These are phyloP conservation scores for Xylaria sp. DNA, from an alignment of 495 filamentous ascomycete species.

Conservation along the genomic window DNA sequence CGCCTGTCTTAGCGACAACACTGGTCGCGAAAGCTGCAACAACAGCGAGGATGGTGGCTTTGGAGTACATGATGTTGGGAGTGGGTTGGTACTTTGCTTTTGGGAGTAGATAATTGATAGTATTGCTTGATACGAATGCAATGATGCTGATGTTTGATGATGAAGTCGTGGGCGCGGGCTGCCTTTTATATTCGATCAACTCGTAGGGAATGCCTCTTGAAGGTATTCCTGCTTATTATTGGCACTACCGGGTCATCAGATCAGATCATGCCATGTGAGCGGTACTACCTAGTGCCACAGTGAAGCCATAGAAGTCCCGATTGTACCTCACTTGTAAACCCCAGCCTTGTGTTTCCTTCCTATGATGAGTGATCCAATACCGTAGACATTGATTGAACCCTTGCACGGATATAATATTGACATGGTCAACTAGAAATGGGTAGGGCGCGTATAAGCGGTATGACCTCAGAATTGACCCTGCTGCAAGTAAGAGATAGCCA, in stretches of 20 bases:
- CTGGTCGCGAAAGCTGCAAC: conserved; percentile 14
- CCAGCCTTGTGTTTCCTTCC: too few species aligned
- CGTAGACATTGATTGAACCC: background rate
- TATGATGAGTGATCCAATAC: background rate
- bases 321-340: background rate
- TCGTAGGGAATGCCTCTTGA: background rate
- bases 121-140: background rate
- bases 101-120: background rate
- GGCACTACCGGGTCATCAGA: too few species aligned
- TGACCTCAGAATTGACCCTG: conserved; percentile 1
- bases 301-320: background rate
- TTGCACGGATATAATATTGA: background rate
- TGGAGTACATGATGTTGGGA: conserved; percentile 17
- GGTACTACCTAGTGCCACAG: background rate
- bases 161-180: background rate
- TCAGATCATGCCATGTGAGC: background rate
- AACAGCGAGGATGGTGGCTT: conserved; percentile 8
- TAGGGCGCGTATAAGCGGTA: background rate
- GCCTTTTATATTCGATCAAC: conserved; percentile 11
- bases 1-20: conserved; percentile 1
- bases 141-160: background rate
- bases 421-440: background rate
- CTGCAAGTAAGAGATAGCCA: background rate
- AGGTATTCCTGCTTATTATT: background rate
- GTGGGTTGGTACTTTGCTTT: background rate